These are phyloP conservation scores for Fagopyrum esculentum DNA, from an alignment of 148 eudicot species.

Conservation along the genomic window DNA sequence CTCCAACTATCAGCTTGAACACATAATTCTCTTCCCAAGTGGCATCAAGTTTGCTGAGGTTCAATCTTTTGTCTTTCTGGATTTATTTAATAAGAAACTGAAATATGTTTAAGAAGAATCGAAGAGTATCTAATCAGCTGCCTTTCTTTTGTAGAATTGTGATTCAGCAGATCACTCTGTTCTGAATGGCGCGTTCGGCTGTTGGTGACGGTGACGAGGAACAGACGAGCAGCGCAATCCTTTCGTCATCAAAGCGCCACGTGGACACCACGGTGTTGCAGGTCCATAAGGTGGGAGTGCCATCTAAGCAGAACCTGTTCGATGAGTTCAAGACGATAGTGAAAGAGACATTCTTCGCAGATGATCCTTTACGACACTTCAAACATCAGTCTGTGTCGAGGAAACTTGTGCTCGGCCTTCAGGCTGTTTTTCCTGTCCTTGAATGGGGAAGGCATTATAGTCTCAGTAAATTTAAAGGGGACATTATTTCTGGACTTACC, in stretches of 20 bases:
- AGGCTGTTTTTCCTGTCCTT: slow-evolving; percentile 69
- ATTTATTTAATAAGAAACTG: neutral
- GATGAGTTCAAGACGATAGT: slow-evolving; percentile 30
- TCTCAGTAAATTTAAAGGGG: slow-evolving; percentile 49
- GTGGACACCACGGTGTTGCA: neutral
- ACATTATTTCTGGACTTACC: slow-evolving; percentile 77
- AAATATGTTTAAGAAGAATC: neutral
- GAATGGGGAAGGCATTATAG: slow-evolving; percentile 69
- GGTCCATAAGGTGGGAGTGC: slow-evolving; percentile 55
- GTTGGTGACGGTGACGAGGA: neutral
- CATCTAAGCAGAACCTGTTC: slow-evolving; percentile 41
- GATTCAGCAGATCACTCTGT: neutral
- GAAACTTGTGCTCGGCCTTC: slow-evolving; percentile 42
- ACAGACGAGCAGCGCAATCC: too few relatives aligned
- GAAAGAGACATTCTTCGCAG: slow-evolving; percentile 66
- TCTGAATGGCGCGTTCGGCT: neutral
- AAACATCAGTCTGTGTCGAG: slow-evolving; percentile 47
- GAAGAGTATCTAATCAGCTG: neutral
- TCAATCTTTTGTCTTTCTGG: neutral
- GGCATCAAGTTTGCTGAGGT: neutral
- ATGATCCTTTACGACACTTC: slow-evolving; percentile 60
- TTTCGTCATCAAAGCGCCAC: neutral
- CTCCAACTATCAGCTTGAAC: neutral
- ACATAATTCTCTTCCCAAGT: neutral
- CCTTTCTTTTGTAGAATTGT: neutral